phyloP scores from a whole-genome alignment of 208 protist species.

The Willaertia magna region DNA sequence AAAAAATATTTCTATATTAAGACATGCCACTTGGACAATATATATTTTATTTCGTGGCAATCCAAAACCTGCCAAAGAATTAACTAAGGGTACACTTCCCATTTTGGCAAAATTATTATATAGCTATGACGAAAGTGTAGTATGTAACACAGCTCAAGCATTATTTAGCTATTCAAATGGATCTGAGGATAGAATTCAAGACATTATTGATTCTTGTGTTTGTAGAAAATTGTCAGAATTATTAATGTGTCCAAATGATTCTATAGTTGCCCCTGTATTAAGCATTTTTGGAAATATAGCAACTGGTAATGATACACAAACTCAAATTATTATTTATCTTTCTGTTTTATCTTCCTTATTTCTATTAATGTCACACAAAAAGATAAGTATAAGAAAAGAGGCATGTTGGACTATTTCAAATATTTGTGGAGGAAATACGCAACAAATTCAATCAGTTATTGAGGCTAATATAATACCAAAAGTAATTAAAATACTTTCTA shows the following conservation, averaged over 20 bases:
- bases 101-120: slow-evolving; percentile 62
- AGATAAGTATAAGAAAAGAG: slow-evolving; percentile 88
- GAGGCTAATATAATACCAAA: slow-evolving; percentile 67
- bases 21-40: slow-evolving; percentile 92
- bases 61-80: slow-evolving; percentile 63
- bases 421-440: slow-evolving; percentile 84
- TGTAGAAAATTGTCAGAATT: slow-evolving; percentile 74
- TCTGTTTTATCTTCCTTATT: slow-evolving; percentile 55
- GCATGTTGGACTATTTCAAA: slow-evolving; percentile 97
- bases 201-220: slow-evolving; percentile 74
- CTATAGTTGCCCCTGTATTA: slow-evolving; percentile 80
- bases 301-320: slow-evolving; percentile 87
- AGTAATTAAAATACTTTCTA: slow-evolving; percentile 72
- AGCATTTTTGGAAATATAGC: slow-evolving; percentile 95
- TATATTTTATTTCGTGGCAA: slow-evolving; percentile 95
- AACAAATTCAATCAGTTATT: slow-evolving; percentile 81
- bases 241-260: slow-evolving; percentile 41
- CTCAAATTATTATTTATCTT: slow-evolving; percentile 82
- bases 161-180: slow-evolving; percentile 88
- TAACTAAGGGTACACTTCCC: slow-evolving; percentile 61
- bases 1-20: slow-evolving; percentile 4
- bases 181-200: slow-evolving; percentile 76
- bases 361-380: slow-evolving; percentile 61
- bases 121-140: slow-evolving; percentile 76
- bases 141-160: slow-evolving; percentile 88